phyloP scores from a whole-genome alignment of 805 yeast genomes.

The Saturnispora quitensis region DNA sequence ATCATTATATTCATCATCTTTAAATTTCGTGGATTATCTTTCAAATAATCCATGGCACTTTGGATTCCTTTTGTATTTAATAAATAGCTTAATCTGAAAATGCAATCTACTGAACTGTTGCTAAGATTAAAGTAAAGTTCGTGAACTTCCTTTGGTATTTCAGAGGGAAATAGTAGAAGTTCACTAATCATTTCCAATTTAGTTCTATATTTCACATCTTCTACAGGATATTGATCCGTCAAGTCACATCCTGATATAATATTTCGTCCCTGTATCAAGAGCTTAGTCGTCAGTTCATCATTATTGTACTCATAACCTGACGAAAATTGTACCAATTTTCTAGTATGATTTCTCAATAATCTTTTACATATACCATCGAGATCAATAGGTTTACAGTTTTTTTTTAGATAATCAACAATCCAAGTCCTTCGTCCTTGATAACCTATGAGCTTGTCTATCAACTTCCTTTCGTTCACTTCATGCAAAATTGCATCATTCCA shows the following conservation, averaged over 20 bases:
- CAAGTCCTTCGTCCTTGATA: background rate
- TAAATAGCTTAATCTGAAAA: background rate
- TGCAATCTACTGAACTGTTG: background rate
- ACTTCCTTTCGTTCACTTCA: background rate
- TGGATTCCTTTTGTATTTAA: background rate
- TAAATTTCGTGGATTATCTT: background rate
- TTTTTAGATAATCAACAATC: background rate
- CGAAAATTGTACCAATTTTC: background rate
- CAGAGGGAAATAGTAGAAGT: background rate
- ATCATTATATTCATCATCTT: conserved; percentile 7
- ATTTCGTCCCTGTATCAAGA: background rate
- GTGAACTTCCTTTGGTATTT: background rate
- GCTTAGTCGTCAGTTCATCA: background rate
- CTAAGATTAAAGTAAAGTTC: background rate
- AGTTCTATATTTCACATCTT: background rate
- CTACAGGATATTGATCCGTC: background rate
- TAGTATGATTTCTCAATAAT: background rate
- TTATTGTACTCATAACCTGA: background rate
- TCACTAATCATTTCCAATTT: background rate
- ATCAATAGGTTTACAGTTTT: background rate
- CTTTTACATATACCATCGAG: background rate
- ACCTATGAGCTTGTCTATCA: background rate
- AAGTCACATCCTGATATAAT: conserved; percentile 3
- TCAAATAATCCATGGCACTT: background rate
- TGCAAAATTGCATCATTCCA: background rate